Evolutionary conservation across 176 grass and related monocot species (phyloP).

Genomic region (Secale cereale): DNA sequence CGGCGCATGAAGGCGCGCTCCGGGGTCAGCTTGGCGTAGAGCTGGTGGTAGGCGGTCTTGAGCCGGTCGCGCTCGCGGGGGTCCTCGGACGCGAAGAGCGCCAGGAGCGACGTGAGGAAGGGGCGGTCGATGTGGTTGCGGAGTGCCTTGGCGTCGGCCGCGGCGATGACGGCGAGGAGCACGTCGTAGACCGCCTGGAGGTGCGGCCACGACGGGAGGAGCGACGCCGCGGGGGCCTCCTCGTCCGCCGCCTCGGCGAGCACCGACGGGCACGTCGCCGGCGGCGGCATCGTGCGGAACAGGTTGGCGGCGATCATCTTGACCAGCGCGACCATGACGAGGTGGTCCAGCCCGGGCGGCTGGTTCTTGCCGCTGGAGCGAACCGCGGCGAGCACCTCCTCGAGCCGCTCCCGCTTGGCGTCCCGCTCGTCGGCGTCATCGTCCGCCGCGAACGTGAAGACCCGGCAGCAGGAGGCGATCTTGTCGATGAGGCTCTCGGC

Average conservation of each 20-base stretch:
- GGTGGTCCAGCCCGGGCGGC: constrained; percentile 39
- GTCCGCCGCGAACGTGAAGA: constrained; percentile 61
- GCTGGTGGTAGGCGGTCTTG: constrained; percentile 68
- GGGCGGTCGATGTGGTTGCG: constrained; percentile 51
- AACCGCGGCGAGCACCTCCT: constrained; percentile 47
- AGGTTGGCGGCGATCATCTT: constrained; percentile 67
- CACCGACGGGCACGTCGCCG: constrained; percentile 19
- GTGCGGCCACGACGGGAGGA: constrained; percentile 67
- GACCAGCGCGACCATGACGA: constrained; percentile 50
- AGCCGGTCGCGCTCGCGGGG: constrained; percentile 71
- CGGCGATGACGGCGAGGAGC: constrained; percentile 38
- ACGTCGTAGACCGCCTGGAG: constrained; percentile 61
- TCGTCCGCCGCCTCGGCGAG: constrained; percentile 40
- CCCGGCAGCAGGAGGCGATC: constrained; percentile 44
- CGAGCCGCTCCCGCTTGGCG: constrained; percentile 44
- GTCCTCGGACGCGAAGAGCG: constrained; percentile 77
- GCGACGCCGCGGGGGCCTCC: background rate
- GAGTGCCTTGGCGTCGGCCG: constrained; percentile 30
- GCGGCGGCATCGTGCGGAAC: constrained; percentile 63
- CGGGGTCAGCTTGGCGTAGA: constrained; percentile 71
- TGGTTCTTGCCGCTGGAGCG: background rate
- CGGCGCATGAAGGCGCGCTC: constrained; percentile 80
- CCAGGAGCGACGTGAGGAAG: constrained; percentile 50
- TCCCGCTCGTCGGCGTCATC: constrained; percentile 19
- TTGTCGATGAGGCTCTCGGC: constrained; percentile 54